Conservation (phyloP, 257 asterid genomes). For the Nicotiana paniculata region DNA sequence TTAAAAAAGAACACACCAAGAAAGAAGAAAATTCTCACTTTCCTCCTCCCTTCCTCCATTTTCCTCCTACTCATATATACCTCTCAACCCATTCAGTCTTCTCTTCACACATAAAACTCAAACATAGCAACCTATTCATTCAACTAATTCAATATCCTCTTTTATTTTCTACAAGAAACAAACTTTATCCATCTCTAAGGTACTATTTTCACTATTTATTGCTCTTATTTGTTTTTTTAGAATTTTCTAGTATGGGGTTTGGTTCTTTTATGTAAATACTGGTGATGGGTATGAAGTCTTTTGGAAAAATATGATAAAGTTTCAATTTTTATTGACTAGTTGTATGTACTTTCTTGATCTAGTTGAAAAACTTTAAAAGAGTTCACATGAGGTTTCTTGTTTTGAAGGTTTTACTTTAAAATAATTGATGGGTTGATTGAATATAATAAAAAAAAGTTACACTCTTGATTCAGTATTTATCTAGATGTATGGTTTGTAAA, state of each 20-base stretch:
- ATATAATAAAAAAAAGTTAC: neutral
- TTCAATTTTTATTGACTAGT: neutral
- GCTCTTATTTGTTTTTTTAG: neutral
- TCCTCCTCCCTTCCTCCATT: conserved; percentile 41
- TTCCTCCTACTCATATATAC: conserved; percentile 22
- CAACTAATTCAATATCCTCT: neutral
- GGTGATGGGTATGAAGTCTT: neutral
- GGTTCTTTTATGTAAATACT: neutral
- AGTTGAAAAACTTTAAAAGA: neutral
- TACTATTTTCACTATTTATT: neutral
- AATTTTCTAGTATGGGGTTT: neutral
- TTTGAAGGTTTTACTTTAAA: neutral
- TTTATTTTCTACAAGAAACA: neutral
- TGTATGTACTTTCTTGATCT: neutral
- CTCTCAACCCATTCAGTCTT: conserved; percentile 18
- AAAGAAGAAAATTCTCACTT: conserved; percentile 63
- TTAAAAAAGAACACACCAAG: conserved; percentile 14
- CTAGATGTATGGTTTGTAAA: neutral
- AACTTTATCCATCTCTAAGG: conserved; percentile 1
- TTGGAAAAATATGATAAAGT: neutral
- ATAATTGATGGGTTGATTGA: neutral
- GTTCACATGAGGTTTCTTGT: neutral
- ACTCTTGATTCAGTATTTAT: neutral
- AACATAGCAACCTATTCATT: neutral
- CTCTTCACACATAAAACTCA: conserved; percentile 6